phyloP scores from a whole-genome alignment of 1,139 yeast genomes.

The Candida sp. region DNA sequence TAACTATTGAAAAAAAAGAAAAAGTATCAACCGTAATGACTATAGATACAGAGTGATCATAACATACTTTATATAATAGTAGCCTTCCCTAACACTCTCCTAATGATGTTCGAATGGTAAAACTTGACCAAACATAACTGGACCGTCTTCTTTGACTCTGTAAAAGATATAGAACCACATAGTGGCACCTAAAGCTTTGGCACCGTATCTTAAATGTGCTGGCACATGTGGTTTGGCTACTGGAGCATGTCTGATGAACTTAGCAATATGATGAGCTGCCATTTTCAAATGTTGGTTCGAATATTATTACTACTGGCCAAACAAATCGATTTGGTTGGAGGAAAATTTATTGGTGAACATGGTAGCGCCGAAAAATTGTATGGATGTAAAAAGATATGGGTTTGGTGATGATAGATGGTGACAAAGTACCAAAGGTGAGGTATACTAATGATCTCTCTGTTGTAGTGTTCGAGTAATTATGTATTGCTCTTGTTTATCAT shows the following conservation, averaged over 20 bases:
- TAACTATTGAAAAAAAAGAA: too few relatives aligned
- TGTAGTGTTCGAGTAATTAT: too few relatives aligned
- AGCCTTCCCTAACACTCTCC: too few relatives aligned
- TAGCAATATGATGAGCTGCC: conserved; percentile 45
- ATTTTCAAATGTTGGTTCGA: conserved; percentile 9
- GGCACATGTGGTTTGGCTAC: conserved; percentile 55
- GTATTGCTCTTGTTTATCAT: too few relatives aligned
- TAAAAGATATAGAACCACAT: conserved; percentile 88
- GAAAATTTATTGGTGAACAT: neutral
- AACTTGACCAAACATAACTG: conserved; percentile 51
- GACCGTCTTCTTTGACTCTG: conserved; percentile 71
- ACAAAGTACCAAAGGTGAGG: too few relatives aligned
- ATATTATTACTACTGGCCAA: neutral
- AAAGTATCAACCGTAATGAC: too few relatives aligned
- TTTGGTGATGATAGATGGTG: neutral
- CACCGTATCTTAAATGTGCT: conserved; percentile 51
- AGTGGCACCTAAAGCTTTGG: conserved; percentile 71
- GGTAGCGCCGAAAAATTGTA: neutral
- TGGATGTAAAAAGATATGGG: neutral
- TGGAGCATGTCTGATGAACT: conserved; percentile 52
- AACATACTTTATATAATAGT: too few relatives aligned
- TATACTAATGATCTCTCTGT: too few relatives aligned
- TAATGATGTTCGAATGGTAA: conserved; percentile 42
- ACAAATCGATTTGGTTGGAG: conserved; percentile 12
- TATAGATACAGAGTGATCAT: too few relatives aligned